Base-by-base conservation (phyloP, 805 yeast genomes). In the Ogataea ramenticola region DNA sequence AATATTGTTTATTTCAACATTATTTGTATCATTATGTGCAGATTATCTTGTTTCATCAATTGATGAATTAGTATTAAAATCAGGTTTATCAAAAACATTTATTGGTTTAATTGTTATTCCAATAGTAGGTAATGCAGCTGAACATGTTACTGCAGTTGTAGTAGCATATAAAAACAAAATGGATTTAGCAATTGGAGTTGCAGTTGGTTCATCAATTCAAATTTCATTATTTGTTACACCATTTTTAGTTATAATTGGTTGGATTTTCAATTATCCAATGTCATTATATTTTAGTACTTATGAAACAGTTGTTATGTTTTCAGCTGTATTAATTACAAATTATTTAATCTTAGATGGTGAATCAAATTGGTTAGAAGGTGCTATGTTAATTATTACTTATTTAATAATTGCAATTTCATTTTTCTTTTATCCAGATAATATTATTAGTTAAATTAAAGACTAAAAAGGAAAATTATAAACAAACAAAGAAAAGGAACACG, bases 81-180 rank as follows among this genome's bases (percentile, higher is more conserved):
- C 95, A 2, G 96, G 96, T 3, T 71, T 93, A 43, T 86, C 96
- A 37, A 90, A 91, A 74, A 89, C 98, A 0, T 93, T 93, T 56
- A 88, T 93, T 56, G 98, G 98, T 61, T 72, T 93, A 52, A 83
- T 93, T 53, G 79, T 93, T 39, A 83, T 93, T 49, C 99, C 99
- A 35, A 91, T 93, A 49, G 98, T 93, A 24, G 99, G 98, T 45
- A 93, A 93, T 57, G 99, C 99, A 3, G 98, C 98, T 12, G 99
- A 93, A 65, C 99, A 93, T 64, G 98, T 88, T 42, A 93, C 99
- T 17, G 96, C 98, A 3, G 84, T 93, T 32, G 76, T 88, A 49
- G 98, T 93, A 40, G 98, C 99, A 20, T 79, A 81, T 75, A 89
- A 89, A 67, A 87, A 93, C 65, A 93, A 93, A 67, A 93, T 93